phyloP scores from a whole-genome alignment of 352 stramenopile species.

The Phytophthora quininea region DNA sequence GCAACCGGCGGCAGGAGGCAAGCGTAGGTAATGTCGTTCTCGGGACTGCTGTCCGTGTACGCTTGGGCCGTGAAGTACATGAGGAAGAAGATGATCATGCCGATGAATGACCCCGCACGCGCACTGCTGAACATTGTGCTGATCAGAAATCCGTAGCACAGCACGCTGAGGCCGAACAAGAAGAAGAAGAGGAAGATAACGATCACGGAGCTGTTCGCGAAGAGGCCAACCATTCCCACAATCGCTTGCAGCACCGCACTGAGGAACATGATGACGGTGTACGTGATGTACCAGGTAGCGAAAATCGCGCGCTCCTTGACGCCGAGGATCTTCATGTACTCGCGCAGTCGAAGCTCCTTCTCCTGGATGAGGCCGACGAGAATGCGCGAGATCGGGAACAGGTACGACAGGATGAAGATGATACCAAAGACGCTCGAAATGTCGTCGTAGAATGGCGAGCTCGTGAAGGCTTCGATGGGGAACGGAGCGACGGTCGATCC shows the following conservation, averaged over 20 bases:
- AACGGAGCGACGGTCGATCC: conserved; percentile 37
- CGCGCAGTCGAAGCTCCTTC: conserved; percentile 88
- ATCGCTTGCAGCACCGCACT: conserved; percentile 53
- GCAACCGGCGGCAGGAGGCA: conserved; percentile 63
- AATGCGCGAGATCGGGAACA: conserved; percentile 84
- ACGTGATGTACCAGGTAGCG: conserved; percentile 85
- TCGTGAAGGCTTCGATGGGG: conserved; percentile 41
- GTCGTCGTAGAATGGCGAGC: conserved; percentile 62
- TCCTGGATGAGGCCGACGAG: conserved; percentile 86
- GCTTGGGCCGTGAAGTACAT: conserved; percentile 74
- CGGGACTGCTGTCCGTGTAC: conserved; percentile 27
- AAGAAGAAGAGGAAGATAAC: conserved; percentile 85
- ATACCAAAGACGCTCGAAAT: conserved; percentile 70
- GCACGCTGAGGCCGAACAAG: conserved; percentile 55
- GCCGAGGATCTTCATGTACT: conserved; percentile 92
- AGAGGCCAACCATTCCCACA: conserved; percentile 45
- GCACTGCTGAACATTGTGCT: conserved; percentile 78
- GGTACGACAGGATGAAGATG: conserved; percentile 90
- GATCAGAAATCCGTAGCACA: conserved; percentile 51
- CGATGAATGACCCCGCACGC: conserved; percentile 61
- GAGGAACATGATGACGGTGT: conserved; percentile 81
- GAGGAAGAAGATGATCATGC: conserved; percentile 87
- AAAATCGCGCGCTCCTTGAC: conserved; percentile 77
- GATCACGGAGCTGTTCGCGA: conserved; percentile 41
- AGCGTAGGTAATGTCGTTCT: conserved; percentile 42